Base-by-base conservation (phyloP, 306 rosid species). In the Cucurbita moschata region DNA sequence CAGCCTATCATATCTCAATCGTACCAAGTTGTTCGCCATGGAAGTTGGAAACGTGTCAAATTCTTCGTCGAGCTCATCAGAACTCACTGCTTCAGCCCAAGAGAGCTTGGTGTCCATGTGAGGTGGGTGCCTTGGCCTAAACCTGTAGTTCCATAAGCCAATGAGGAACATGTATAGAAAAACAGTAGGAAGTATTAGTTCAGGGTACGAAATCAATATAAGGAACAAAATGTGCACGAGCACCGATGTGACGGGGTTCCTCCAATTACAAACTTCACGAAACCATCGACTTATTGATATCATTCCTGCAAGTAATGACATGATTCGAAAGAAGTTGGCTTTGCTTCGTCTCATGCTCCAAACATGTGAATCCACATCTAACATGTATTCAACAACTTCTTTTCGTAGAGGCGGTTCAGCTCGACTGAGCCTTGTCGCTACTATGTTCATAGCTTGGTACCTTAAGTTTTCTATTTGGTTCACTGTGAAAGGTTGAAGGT, bases 321-420 rank as follows among this genome's bases (percentile, higher is more conserved):
- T 91, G 53, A 91, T 79, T 5, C 97, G 90, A 14, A 90, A 89
- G 86, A 94, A 94, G 82, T 94, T 94, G 7, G 96, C 97, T 81
- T 91, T 94, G 91, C 99, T 94, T 80, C 95, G 86, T 76, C 99
- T 87, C 97, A 94, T 91, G 79, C 99, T 94, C 99, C 99, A 90
- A 82, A 90, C 78, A 54, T 89, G 95, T 10, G 99, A 94, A 80
- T 94, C 99, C 19, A 89, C 90, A 73, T 94, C 97, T 19, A 94
- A 62, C 99, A 94, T 94, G 91, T 86, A 94, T 78, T 94, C 99
- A 23, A 94, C 89, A 37, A 88, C 92, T 57, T 94, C 99, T 76
- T 89, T 94, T 64, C 99, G 83, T 1, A 91, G 83, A 19, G 97
- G 92, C 6, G 99, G 99, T 77, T 94, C 97, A 4, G 99, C 97